Percentiles rank a stretch among this genome's conserved stretches.
Evolutionary conservation across 2,329 filamentous ascomycete genomes (phyloP).

Genomic region (Trichoderma sp.): DNA sequence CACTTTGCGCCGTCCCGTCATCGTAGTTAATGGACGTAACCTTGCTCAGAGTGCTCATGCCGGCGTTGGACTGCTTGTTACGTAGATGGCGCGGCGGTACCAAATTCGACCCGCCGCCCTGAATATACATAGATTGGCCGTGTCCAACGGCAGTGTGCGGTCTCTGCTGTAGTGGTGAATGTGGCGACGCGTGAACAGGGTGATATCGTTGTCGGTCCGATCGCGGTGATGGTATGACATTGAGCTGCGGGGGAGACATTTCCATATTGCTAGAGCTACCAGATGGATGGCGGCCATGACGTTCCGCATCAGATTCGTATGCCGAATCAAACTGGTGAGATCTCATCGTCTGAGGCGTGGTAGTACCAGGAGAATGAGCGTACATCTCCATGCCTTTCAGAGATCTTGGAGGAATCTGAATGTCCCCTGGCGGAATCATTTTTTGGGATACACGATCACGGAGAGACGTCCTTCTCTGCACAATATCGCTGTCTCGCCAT

Average conservation of each 20-base stretch:
- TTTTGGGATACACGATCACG: slow-evolving; percentile 57
- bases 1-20: slow-evolving; percentile 34
- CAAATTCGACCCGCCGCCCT: slow-evolving; percentile 30
- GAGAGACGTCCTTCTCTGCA: slow-evolving; percentile 45
- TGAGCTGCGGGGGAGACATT: slow-evolving; percentile 30
- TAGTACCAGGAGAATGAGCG: slow-evolving; percentile 33
- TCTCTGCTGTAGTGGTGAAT: slow-evolving; percentile 63
- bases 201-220: slow-evolving; percentile 53
- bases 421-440: slow-evolving; percentile 53
- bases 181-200: slow-evolving; percentile 62
- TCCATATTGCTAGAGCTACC: slow-evolving; percentile 36
- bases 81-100: slow-evolving; percentile 44
- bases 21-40: slow-evolving; percentile 51
- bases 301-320: slow-evolving; percentile 51
- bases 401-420: slow-evolving; percentile 51
- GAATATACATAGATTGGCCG: slow-evolving; percentile 32
- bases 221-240: slow-evolving; percentile 35
- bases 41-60: slow-evolving; percentile 60
- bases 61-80: slow-evolving; percentile 55
- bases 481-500: slow-evolving; percentile 2
- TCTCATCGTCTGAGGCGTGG: slow-evolving; percentile 35
- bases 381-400: slow-evolving; percentile 23
- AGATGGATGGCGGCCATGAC: slow-evolving; percentile 37
- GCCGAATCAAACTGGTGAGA: slow-evolving; percentile 47
- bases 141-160: slow-evolving; percentile 52